Conservation (phyloP, 306 rosid genomes). For the Castanopsis chinensis region DNA sequence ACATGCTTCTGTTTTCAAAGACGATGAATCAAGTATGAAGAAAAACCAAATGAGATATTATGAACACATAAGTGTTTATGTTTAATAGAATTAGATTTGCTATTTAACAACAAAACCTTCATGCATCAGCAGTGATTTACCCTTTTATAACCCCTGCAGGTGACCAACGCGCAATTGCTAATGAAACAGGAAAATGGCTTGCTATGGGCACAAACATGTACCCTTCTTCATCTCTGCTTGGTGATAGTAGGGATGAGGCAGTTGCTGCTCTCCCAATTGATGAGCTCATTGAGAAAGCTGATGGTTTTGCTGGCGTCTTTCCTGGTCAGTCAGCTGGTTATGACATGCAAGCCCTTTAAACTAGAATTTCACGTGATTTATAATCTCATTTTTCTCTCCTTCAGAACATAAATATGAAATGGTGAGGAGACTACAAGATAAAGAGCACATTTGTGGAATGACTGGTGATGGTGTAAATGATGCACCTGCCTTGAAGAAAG, state of each 20-base stretch:
- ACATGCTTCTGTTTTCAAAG: no score
- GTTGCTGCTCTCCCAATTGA: conserved; percentile 48
- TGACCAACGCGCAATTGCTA: conserved; percentile 73
- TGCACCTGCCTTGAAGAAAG: conserved; percentile 79
- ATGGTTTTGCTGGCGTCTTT: conserved; percentile 84
- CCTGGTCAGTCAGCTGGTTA: conserved; percentile 48
- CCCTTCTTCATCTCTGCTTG: conserved; percentile 74
- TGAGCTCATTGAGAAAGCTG: conserved; percentile 78
- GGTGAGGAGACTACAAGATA: conserved; percentile 65
- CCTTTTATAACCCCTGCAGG: conserved; percentile 35
- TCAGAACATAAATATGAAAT: conserved; percentile 81
- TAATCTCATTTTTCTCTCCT: not conserved
- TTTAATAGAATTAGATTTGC: no score
- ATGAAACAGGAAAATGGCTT: conserved; percentile 80
- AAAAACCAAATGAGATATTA: no score
- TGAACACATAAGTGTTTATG: no score
- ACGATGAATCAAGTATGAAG: no score
- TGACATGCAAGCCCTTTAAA: not conserved
- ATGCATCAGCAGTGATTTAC: not conserved
- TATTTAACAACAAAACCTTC: no score
- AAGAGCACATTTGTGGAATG: conserved; percentile 79
- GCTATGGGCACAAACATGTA: conserved; percentile 86
- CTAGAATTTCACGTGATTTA: conserved; percentile 1
- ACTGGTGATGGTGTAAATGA: conserved; percentile 85
- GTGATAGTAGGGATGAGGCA: conserved; percentile 42